Evolutionary conservation across 139 green algal species (phyloP).

Genomic region (Chlamydomonas schloesseri): DNA sequence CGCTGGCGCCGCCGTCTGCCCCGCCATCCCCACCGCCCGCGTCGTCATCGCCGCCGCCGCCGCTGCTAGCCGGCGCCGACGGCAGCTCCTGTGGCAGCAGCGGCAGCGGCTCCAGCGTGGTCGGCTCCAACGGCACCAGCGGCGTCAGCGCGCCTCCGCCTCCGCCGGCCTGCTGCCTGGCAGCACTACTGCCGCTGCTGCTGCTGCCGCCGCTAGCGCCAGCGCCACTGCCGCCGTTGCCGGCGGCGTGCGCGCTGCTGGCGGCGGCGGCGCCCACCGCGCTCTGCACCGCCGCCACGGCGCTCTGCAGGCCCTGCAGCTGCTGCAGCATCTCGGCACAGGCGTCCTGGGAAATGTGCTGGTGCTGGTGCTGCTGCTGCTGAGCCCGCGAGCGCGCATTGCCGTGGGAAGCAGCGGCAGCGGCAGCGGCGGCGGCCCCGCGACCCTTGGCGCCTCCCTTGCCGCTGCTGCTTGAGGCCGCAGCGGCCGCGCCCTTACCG

Average conservation of each 20-base stretch:
- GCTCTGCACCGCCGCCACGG: slow-evolving; percentile 36
- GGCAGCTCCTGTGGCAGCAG: background rate
- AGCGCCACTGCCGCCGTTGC: background rate
- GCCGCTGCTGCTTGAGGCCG: background rate
- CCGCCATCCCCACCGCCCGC: background rate
- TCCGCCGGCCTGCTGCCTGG: no score
- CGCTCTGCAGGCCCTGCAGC: slow-evolving; percentile 42
- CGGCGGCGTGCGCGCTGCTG: no score
- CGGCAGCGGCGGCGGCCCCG: no score
- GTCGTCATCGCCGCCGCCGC: background rate
- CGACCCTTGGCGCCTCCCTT: no score
- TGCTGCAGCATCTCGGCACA: slow-evolving; percentile 39
- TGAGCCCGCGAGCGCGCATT: no score
- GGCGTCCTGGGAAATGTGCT: slow-evolving; percentile 13
- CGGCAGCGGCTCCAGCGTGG: no score
- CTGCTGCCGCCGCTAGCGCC: no score
- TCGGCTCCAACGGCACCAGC: background rate
- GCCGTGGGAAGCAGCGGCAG: no score
- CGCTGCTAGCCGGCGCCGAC: background rate
- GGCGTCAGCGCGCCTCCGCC: background rate
- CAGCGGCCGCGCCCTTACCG: background rate
- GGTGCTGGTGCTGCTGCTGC: no score
- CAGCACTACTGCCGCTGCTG: no score
- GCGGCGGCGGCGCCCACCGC: slow-evolving; percentile 3
- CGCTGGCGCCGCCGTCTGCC: background rate